Percentiles rank a stretch among this genome's conserved stretches.
Evolutionary conservation across 352 stramenopile genomes (phyloP).

Genomic region (Globisporangium spinosum): DNA sequence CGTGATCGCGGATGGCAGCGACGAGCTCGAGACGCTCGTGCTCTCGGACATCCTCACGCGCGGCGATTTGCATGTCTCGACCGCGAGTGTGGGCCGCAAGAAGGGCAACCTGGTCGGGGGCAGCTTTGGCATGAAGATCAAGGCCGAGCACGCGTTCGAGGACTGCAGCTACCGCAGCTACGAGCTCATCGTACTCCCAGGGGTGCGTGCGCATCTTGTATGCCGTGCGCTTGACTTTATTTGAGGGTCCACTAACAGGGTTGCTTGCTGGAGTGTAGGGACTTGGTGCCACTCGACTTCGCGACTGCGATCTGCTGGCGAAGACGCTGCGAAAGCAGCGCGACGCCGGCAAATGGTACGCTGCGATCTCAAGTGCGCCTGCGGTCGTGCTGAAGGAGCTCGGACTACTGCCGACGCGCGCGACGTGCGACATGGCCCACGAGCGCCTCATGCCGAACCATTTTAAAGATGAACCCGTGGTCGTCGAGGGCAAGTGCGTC

Average conservation of each 20-base stretch:
- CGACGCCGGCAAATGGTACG: constrained; percentile 44
- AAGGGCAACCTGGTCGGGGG: constrained; percentile 61
- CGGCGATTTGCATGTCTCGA: constrained; percentile 53
- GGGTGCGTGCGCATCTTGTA: constrained; percentile 27
- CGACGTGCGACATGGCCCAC: constrained; percentile 45
- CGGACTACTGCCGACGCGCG: constrained; percentile 38
- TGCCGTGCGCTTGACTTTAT: neutral
- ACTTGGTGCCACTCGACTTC: constrained; percentile 34
- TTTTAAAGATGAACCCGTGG: constrained; percentile 51
- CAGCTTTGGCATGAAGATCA: constrained; percentile 57
- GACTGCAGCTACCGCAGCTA: constrained; percentile 59
- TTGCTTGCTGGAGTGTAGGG: constrained; percentile 24
- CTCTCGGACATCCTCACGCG: constrained; percentile 59
- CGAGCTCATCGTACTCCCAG: constrained; percentile 70
- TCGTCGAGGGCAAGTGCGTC: constrained; percentile 53
- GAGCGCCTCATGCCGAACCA: constrained; percentile 39
- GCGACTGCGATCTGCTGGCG: constrained; percentile 53
- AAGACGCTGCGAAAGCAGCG: constrained; percentile 66
- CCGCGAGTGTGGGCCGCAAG: constrained; percentile 46
- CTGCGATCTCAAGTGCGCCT: constrained; percentile 46
- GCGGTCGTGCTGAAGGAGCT: constrained; percentile 42
- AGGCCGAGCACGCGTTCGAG: constrained; percentile 59
- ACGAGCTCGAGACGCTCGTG: constrained; percentile 66
- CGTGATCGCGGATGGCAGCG: constrained; percentile 54
- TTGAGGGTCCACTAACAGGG: neutral